Evolutionary conservation across 495 filamentous ascomycete species (phyloP), one percentile per base, ranked within the genome.

Genomic region (Penicillium bovifimosum): DNA sequence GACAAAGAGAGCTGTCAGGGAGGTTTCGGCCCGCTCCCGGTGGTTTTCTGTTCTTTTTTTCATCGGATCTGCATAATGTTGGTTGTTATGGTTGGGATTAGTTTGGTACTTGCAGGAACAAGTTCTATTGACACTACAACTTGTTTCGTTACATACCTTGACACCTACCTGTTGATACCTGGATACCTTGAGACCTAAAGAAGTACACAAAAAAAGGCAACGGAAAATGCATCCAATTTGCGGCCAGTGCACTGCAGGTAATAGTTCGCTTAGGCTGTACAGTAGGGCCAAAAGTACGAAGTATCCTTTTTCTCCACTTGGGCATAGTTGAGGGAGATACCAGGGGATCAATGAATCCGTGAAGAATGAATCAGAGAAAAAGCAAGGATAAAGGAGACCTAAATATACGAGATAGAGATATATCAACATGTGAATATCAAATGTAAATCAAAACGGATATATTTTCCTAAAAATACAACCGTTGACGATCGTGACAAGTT

Each of bases 191-290:
- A n/a, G n/a, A n/a, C n/a, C n/a, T n/a, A n/a, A n/a, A n/a, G n/a
- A n/a, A n/a, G n/a, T n/a, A 44, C 36, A 18, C 38, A 16, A 10
- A 6, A 26, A 52, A 46, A 65, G 63, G 63, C 63, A 65, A 47
- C 63, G 57, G 57, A 59, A 59, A 63, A 63, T 63, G 60, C 63
- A 63, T 53, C 57, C 60, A 54, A 60, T 62, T 62, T 63, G 60
- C 56, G 60, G 60, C 63, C 63, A 65, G 60, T 63, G 63, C 63
- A 49, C 63, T 61, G 60, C 63, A 65, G 58, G 52, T 58, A 65
- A 65, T 65, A 63, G 62, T 61, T 62, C 62, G 60, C 54, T 54
- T 65, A 60, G 59, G 39, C 47, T 59, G 62, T 50, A 52, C 55
- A 61, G 53, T 56, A 59, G 59, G 34, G 41, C n/a, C 55, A 64